Percentiles rank a stretch among this genome's conserved stretches.
Conservation (phyloP, 192 early-diverging fungal genomes). For the Polychytrium aggregatum region DNA sequence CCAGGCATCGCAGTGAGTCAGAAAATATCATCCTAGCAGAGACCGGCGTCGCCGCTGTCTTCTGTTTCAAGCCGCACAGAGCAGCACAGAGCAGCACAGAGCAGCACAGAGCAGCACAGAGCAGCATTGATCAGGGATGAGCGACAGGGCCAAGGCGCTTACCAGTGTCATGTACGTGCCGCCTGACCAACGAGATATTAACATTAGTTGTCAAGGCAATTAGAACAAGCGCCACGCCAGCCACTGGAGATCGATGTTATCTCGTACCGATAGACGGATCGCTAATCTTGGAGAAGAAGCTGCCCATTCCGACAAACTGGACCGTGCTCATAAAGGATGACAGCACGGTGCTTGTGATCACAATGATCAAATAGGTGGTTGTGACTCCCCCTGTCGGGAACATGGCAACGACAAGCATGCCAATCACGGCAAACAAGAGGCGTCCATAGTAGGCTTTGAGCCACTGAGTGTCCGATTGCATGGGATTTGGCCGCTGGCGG, state of each 20-base stretch:
- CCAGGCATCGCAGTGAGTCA: too few species aligned
- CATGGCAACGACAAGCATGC: constrained; percentile 71
- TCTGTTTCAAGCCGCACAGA: too few species aligned
- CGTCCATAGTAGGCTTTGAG: constrained; percentile 81
- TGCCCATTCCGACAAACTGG: constrained; percentile 91
- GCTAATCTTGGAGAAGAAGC: constrained; percentile 88
- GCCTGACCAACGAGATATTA: constrained; percentile 14
- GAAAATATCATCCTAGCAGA: too few species aligned
- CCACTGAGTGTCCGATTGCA: constrained; percentile 54
- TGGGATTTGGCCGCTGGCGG: too few species aligned
- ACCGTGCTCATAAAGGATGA: constrained; percentile 84
- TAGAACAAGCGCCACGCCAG: too few species aligned
- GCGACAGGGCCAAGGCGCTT: constrained; percentile 6
- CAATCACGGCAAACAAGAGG: constrained; percentile 59
- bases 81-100: too few species aligned
- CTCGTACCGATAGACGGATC: constrained; percentile 84
- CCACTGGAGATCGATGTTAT: too few species aligned
- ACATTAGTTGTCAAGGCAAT: too few species aligned
- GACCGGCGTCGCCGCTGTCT: too few species aligned
- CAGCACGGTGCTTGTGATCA: constrained; percentile 68
- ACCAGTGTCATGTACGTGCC: constrained; percentile 51
- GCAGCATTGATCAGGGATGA: too few species aligned
- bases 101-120: too few species aligned
- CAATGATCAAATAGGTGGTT: constrained; percentile 58
- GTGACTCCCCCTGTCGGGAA: constrained; percentile 66